These are phyloP conservation scores for Sarcomyxa edulis DNA, from an alignment of 768 basidiomycete genomes.

Conservation along the genomic window DNA sequence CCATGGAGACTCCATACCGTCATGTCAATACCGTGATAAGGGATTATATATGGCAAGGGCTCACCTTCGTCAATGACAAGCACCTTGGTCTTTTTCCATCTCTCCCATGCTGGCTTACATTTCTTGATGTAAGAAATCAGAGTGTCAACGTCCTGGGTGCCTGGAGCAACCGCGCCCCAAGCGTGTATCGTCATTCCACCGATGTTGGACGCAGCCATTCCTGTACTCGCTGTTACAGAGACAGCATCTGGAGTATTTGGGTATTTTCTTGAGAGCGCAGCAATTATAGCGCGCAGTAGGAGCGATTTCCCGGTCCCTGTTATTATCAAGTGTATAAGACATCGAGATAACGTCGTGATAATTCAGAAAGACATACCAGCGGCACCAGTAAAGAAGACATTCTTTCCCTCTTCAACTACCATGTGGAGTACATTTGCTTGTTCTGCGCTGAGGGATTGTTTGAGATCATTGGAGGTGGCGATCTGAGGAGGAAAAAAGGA, in stretches of 20 bases:
- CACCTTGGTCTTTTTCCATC: conserved; percentile 68
- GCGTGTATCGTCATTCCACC: conserved; percentile 75
- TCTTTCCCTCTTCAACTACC: conserved; percentile 53
- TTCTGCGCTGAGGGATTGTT: no score
- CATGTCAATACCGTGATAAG: conserved; percentile 15
- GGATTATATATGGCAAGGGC: background rate
- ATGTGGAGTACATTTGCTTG: conserved; percentile 61
- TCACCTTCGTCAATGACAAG: conserved; percentile 56
- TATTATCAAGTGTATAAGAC: conserved; percentile 13
- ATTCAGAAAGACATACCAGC: conserved; percentile 52
- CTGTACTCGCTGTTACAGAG: conserved; percentile 75
- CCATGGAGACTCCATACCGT: conserved; percentile 63
- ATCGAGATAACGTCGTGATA: conserved; percentile 15
- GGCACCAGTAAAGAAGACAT: conserved; percentile 77
- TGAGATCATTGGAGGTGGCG: no score
- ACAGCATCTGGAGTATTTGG: conserved; percentile 47
- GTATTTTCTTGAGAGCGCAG: conserved; percentile 42
- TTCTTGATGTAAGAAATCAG: conserved; percentile 51
- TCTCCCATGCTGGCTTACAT: conserved; percentile 60
- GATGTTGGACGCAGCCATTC: conserved; percentile 65
- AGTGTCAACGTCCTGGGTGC: conserved; percentile 40
- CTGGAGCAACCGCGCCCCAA: conserved; percentile 70
- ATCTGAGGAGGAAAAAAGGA: no score
- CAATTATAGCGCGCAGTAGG: conserved; percentile 71
- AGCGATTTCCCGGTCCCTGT: conserved; percentile 86